Evolutionary conservation across 2,329 filamentous ascomycete genomes (phyloP).

Genomic region (Simplicillium sp.): DNA sequence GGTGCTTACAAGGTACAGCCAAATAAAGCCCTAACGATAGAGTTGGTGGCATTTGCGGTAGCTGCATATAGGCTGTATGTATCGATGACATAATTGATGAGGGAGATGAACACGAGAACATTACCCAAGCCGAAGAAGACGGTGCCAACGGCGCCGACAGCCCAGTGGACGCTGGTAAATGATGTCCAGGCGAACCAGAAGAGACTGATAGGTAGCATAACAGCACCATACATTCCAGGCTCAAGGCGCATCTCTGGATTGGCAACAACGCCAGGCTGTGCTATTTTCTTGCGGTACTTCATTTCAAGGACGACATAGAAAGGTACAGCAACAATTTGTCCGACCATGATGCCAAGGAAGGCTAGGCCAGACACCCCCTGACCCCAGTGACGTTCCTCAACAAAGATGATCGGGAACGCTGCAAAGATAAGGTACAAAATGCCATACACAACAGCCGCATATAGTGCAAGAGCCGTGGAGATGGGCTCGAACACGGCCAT

Average conservation of each 20-base stretch:
- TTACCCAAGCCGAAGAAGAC: constrained; percentile 23
- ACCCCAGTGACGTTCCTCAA: constrained; percentile 48
- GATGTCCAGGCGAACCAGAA: constrained; percentile 52
- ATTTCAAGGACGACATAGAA: constrained; percentile 35
- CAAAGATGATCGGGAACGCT: constrained; percentile 56
- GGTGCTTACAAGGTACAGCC: constrained; percentile 49
- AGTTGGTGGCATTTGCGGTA: constrained; percentile 57
- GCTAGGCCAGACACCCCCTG: constrained; percentile 51
- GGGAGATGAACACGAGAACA: constrained; percentile 44
- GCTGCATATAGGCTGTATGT: constrained; percentile 60
- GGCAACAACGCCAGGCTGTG: constrained; percentile 32
- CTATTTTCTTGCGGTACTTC: constrained; percentile 25
- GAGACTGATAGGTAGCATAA: constrained; percentile 42
- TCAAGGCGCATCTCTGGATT: constrained; percentile 49
- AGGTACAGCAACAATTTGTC: constrained; percentile 46
- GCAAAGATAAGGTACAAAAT: constrained; percentile 50
- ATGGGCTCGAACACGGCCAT: constrained; percentile 63
- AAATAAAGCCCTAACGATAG: constrained; percentile 57
- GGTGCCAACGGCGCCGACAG: constrained; percentile 28
- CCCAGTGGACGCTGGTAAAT: constrained; percentile 35
- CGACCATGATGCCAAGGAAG: constrained; percentile 59
- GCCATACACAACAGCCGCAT: constrained; percentile 51
- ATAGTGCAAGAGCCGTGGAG: constrained; percentile 52
- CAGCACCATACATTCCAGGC: constrained; percentile 42
- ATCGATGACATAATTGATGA: constrained; percentile 48